Conservation (phyloP, 345 rosid genomes). For the Rhodamnia argentea region DNA sequence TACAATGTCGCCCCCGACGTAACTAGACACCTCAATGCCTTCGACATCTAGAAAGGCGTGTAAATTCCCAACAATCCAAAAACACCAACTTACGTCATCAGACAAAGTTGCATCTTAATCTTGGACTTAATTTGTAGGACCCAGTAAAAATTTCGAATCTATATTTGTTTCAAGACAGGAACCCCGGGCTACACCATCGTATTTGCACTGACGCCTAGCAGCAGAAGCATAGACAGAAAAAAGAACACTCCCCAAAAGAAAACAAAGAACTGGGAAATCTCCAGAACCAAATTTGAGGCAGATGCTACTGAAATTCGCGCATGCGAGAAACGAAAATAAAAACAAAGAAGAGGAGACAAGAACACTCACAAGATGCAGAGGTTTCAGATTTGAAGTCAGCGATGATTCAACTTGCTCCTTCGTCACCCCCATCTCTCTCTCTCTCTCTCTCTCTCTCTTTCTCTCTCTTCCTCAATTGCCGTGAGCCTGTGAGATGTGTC, state of each 20-base stretch:
- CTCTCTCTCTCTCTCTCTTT: background rate
- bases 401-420: constrained; percentile 73
- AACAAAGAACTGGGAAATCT: background rate
- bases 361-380: constrained; percentile 53
- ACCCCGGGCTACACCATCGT: background rate
- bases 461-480: background rate
- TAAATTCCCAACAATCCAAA: background rate
- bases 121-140: background rate
- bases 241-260: background rate
- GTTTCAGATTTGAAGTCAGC: constrained; percentile 55
- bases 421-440: constrained; percentile 53
- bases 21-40: background rate
- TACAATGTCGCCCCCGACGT: background rate
- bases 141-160: background rate
- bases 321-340: background rate
- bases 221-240: background rate
- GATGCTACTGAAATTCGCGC: background rate
- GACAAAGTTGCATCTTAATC: background rate
- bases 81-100: background rate
- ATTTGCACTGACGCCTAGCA: background rate
- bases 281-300: background rate
- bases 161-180: background rate
- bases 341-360: background rate
- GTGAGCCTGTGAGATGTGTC: background rate
- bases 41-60: background rate